Base-by-base conservation (phyloP, 441 rosid genomes). In the Croton laevigatus region DNA sequence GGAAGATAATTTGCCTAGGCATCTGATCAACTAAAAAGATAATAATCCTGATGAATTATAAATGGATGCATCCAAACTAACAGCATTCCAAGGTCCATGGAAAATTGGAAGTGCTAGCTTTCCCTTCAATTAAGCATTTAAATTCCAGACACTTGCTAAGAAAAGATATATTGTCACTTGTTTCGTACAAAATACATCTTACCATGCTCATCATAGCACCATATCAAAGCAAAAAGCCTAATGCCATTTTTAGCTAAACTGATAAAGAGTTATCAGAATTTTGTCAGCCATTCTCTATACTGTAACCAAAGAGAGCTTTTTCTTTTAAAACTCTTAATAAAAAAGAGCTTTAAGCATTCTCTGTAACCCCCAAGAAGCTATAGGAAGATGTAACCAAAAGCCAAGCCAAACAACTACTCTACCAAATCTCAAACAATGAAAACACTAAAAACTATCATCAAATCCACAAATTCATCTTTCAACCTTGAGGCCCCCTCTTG, bases 111-210 rank as follows among this genome's bases (percentile, higher is more conserved):
- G 42, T 16, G 17, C n/a, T 32, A 32, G 9, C 4, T 54, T 68
- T 32, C 22, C 57, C 46, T n/a, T 52, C 3, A 34, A 68, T 42
- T 14, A 23, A 23, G 42, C 16, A 5, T n/a, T 19, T 5, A 54
- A 32, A 49, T n/a, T 36, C 59, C 10, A 66, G 32, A 34, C 1
- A 19, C 27, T 52, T 52, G 32, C 5, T 22, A 37, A 65, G 16
- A 48, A 48, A 48, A 14, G 44, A 63, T 46, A 63, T 63, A 37
- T 22, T 49, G 54, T 20, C 12, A 7, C 49, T 34, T 17, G 6
- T 32, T 34, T 45, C 44, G n/a, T n/a, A 17, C 45, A 53, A 36
- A 66, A 65, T 66, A 51, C 59, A 66, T 8, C 14, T 19, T 66
- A 17, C 9, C 46, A n/a, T 51, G 51, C 4, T 40, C 14, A 42